Percentiles rank a stretch among this genome's conserved stretches.
phyloP scores from a whole-genome alignment of 352 stramenopile genomes.

The Phytopythium mirpurense region DNA sequence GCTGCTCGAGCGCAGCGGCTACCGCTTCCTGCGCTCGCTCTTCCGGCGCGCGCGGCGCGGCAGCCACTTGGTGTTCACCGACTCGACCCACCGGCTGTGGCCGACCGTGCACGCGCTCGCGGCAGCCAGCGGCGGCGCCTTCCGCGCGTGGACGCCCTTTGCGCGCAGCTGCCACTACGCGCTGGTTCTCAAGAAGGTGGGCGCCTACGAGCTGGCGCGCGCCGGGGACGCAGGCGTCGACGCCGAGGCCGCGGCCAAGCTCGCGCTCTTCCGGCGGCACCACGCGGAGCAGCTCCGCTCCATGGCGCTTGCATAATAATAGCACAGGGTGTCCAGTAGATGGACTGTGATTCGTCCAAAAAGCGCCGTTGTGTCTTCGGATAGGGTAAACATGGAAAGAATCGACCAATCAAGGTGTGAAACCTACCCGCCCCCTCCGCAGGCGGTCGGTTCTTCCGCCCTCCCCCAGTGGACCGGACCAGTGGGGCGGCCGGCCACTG shows the following conservation, averaged over 20 bases:
- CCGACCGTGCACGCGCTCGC: conserved; percentile 47
- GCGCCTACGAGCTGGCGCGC: background rate
- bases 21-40: conserved; percentile 46
- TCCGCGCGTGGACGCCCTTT: conserved; percentile 54
- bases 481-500: too few species aligned
- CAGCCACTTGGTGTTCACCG: conserved; percentile 60
- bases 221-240: conserved; percentile 21
- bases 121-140: conserved; percentile 18
- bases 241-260: conserved; percentile 26
- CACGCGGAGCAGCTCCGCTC: conserved; percentile 36
- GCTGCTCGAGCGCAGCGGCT: conserved; percentile 38
- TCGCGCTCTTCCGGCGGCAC: conserved; percentile 44
- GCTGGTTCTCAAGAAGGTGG: conserved; percentile 57
- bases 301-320: too few species aligned
- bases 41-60: conserved; percentile 25
- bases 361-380: too few species aligned
- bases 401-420: too few species aligned
- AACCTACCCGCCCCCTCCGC: too few species aligned
- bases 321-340: too few species aligned
- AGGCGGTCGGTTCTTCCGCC: too few species aligned
- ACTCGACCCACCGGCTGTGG: conserved; percentile 72
- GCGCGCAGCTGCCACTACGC: conserved; percentile 56
- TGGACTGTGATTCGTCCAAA: too few species aligned
- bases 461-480: too few species aligned
- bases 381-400: too few species aligned